Evolutionary conservation across 345 rosid species (phyloP).

Genomic region (Eucalyptus decipiens): DNA sequence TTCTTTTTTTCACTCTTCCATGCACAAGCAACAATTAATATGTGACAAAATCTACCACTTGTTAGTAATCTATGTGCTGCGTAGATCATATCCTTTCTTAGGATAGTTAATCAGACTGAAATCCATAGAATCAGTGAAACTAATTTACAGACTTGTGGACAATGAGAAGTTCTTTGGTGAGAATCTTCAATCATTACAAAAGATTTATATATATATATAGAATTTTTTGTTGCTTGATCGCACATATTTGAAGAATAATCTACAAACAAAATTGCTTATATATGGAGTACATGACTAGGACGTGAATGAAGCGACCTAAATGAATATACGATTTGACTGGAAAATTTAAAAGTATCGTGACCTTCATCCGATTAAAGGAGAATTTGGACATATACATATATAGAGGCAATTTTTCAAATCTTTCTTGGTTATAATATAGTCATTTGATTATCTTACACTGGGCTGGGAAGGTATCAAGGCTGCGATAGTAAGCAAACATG

Average conservation of each 20-base stretch:
- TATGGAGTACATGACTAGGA: background rate
- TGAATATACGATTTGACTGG: background rate
- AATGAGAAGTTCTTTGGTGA: background rate
- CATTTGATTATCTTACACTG: no score
- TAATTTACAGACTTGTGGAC: background rate
- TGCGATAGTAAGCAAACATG: background rate
- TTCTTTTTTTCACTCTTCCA: background rate
- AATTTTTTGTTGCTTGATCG: background rate
- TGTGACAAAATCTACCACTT: background rate
- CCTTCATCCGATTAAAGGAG: no score
- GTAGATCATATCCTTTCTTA: no score
- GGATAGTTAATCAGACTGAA: background rate
- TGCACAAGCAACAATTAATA: background rate
- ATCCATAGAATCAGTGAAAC: background rate
- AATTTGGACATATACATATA: no score
- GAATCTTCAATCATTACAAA: background rate
- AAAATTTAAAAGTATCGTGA: no score
- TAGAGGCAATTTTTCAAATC: no score
- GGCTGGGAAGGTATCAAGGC: background rate
- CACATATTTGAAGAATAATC: background rate
- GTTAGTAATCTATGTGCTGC: background rate
- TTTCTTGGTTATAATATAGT: no score
- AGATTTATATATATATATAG: background rate
- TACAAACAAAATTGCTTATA: background rate
- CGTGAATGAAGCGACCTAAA: background rate